phyloP scores from a whole-genome alignment of 306 rosid genomes.

The Trifolium repens region DNA sequence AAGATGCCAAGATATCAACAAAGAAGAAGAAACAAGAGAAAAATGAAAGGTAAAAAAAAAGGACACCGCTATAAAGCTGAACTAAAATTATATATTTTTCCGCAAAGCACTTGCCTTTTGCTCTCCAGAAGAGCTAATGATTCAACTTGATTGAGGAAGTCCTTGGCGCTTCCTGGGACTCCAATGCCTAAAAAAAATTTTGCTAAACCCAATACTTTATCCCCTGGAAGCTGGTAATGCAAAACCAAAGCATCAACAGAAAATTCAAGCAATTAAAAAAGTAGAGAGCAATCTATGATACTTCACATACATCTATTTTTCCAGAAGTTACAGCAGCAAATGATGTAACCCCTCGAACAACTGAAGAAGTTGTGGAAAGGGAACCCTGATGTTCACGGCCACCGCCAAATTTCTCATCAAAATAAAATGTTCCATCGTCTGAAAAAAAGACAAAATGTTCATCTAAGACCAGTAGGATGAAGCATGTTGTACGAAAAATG shows the following conservation, averaged over 20 bases:
- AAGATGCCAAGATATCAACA: not conserved
- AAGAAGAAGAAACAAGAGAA: not conserved
- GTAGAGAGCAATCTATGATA: conserved; percentile 15
- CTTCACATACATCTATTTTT: conserved; percentile 69
- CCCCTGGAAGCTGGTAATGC: conserved; percentile 73
- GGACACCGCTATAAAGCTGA: conserved; percentile 2
- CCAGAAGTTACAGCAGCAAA: conserved; percentile 74
- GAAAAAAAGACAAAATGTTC: conserved; percentile 36
- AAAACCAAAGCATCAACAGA: conserved; percentile 48
- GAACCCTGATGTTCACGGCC: conserved; percentile 73
- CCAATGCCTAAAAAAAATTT: conserved; percentile 89
- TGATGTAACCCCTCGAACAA: conserved; percentile 81
- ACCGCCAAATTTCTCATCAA: conserved; percentile 83
- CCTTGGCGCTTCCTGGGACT: conserved; percentile 87
- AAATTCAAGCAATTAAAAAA: conserved; percentile 26
- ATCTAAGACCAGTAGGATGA: conserved; percentile 36
- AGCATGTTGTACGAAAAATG: conserved; percentile 8
- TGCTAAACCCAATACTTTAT: conserved; percentile 87
- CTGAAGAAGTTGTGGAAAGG: conserved; percentile 89
- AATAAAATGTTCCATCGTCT: conserved; percentile 90
- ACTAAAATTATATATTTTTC: conserved; percentile 15
- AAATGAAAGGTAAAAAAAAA: not conserved
- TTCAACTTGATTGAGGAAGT: conserved; percentile 87
- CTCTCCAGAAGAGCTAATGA: conserved; percentile 81
- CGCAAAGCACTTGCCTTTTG: conserved; percentile 64